Percentiles rank a stretch among this genome's conserved stretches.
phyloP scores from a whole-genome alignment of 805 yeast genomes.

The Pichia rugopelliculosa region DNA sequence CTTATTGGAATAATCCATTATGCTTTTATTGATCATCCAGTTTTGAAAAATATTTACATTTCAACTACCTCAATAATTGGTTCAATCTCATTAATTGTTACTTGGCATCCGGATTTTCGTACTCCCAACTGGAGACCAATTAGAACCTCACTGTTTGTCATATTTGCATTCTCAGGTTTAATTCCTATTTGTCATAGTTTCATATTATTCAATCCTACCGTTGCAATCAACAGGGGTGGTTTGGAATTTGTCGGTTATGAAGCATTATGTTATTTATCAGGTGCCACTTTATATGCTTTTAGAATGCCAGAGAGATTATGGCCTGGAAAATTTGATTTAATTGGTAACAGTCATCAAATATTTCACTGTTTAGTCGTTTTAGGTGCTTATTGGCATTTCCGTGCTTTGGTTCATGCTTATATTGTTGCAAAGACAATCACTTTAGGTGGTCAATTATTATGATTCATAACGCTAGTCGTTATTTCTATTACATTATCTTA shows the following conservation, averaged over 20 bases:
- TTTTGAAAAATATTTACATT: constrained; percentile 32
- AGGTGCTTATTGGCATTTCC: constrained; percentile 70
- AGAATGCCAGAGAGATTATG: constrained; percentile 67
- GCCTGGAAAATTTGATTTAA: constrained; percentile 59
- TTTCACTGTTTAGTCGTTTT: constrained; percentile 72
- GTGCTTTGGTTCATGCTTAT: constrained; percentile 53
- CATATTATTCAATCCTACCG: constrained; percentile 39
- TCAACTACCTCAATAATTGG: constrained; percentile 50
- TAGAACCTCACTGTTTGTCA: constrained; percentile 70
- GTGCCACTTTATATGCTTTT: constrained; percentile 72
- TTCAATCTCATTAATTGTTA: constrained; percentile 49
- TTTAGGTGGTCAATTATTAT: constrained; percentile 5
- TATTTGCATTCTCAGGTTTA: constrained; percentile 72
- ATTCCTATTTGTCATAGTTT: constrained; percentile 60
- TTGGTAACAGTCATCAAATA: constrained; percentile 81
- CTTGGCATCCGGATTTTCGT: constrained; percentile 61
- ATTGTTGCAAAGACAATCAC: constrained; percentile 34
- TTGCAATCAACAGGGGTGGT: constrained; percentile 44
- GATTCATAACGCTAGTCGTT: not conserved
- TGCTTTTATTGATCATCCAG: constrained; percentile 39
- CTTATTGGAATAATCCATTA: constrained; percentile 32
- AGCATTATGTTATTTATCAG: constrained; percentile 67
- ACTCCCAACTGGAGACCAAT: constrained; percentile 64
- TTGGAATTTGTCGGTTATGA: constrained; percentile 59
- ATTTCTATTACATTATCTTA: not conserved